These are phyloP conservation scores for Phellopilus nigrolimitatus DNA, from an alignment of 1,284 basidiomycete species.

Conservation along the genomic window DNA sequence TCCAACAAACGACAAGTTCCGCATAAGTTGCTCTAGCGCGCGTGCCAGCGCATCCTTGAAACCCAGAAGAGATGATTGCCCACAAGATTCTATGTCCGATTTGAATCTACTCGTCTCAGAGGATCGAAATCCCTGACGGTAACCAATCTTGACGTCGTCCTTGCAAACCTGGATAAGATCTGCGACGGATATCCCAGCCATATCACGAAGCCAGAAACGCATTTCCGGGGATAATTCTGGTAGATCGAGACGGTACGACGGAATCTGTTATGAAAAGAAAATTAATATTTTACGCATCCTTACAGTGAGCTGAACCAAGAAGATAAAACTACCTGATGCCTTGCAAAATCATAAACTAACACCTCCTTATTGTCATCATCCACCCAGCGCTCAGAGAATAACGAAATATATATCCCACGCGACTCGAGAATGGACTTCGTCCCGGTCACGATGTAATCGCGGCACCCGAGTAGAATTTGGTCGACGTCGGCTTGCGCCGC, in stretches of 20 bases:
- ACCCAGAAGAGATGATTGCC: neutral
- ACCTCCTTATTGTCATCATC: slow-evolving; percentile 15
- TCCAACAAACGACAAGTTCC: slow-evolving; percentile 12
- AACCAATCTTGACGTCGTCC: slow-evolving; percentile 7
- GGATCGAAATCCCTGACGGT: too few species aligned
- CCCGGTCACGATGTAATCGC: neutral
- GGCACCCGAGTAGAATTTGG: slow-evolving; percentile 11
- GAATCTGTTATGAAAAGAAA: slow-evolving; percentile 9
- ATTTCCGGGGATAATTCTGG: slow-evolving; percentile 5
- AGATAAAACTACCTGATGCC: slow-evolving; percentile 13
- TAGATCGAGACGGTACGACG: slow-evolving; percentile 13
- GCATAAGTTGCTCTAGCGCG: slow-evolving; percentile 15
- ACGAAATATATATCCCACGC: slow-evolving; percentile 13
- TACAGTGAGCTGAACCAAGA: neutral
- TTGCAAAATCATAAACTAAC: slow-evolving; percentile 20
- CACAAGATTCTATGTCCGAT: too few species aligned
- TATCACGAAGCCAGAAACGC: slow-evolving; percentile 14
- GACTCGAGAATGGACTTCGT: slow-evolving; percentile 10
- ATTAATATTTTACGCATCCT: neutral
- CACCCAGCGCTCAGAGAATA: slow-evolving; percentile 11
- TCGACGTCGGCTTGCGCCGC: slow-evolving; percentile 10
- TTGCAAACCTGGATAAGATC: slow-evolving; percentile 17
- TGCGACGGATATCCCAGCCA: slow-evolving; percentile 13
- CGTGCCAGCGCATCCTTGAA: slow-evolving; percentile 16
- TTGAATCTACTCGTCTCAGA: too few species aligned